These are phyloP conservation scores for Narthecium ossifragum DNA, from an alignment of 106 monocot species.

Conservation along the genomic window DNA sequence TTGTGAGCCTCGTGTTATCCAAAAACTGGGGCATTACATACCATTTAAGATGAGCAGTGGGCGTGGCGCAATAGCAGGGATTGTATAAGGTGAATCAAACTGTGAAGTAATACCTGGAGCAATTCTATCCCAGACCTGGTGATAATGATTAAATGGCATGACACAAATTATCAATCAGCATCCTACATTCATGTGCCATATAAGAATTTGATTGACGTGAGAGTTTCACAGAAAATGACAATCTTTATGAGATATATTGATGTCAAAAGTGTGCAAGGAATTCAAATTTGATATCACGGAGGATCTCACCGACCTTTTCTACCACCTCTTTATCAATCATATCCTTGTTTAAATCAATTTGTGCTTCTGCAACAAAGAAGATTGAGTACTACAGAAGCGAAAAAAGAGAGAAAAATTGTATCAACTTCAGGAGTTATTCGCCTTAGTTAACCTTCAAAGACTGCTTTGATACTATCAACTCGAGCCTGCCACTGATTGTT, in stretches of 20 bases:
- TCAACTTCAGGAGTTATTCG: background rate
- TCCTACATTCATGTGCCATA: too few relatives aligned
- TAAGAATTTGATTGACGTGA: too few relatives aligned
- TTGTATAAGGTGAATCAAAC: slow-evolving; percentile 75
- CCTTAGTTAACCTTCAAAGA: slow-evolving; percentile 73
- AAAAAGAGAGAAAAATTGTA: background rate
- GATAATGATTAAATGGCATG: slow-evolving; percentile 5
- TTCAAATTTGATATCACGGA: background rate
- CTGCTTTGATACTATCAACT: slow-evolving; percentile 73
- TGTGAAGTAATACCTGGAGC: slow-evolving; percentile 78
- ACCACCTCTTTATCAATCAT: slow-evolving; percentile 81
- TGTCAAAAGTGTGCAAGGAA: background rate
- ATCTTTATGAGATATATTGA: background rate
- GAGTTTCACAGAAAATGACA: background rate
- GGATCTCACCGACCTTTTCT: slow-evolving; percentile 45
- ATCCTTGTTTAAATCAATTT: slow-evolving; percentile 60
- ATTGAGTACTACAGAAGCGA: background rate
- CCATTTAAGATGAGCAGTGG: slow-evolving; percentile 68
- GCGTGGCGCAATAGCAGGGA: slow-evolving; percentile 64
- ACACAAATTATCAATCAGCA: too few relatives aligned
- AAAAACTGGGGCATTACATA: slow-evolving; percentile 15
- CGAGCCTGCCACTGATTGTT: slow-evolving; percentile 90
- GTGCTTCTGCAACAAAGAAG: slow-evolving; percentile 53
- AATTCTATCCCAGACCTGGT: slow-evolving; percentile 92
- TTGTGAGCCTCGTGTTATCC: background rate